Conservation (phyloP, 1,284 basidiomycete genomes). For the Meripilus lineatus region DNA sequence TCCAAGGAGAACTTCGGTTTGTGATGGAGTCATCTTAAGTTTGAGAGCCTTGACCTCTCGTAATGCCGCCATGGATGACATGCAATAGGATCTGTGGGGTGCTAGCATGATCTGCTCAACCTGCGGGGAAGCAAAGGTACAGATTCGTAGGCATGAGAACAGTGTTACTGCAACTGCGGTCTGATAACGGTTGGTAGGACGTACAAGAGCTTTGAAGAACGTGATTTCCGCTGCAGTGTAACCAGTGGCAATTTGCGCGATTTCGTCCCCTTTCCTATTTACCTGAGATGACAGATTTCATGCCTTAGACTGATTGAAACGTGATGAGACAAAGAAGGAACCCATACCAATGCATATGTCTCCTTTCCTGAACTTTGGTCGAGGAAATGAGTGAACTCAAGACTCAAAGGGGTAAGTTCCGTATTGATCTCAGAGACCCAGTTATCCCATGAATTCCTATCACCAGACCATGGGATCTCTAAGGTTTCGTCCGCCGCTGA, state of each 20-base stretch:
- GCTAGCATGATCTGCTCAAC: conserved; percentile 86
- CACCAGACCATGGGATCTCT: conserved; percentile 38
- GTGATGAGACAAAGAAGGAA: not conserved
- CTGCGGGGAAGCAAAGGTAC: conserved; percentile 33
- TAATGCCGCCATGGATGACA: conserved; percentile 72
- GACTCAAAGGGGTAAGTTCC: conserved; percentile 59
- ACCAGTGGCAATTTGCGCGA: conserved; percentile 80
- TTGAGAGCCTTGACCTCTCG: conserved; percentile 62
- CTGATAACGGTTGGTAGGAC: conserved; percentile 20
- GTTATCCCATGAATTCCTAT: conserved; percentile 47
- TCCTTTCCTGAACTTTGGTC: conserved; percentile 63
- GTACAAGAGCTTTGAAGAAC: conserved; percentile 77
- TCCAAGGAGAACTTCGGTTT: conserved; percentile 66
- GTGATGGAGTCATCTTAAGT: conserved; percentile 67
- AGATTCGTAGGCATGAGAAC: not conserved
- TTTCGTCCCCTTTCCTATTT: conserved; percentile 71
- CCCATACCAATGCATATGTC: conserved; percentile 60
- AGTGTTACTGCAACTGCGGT: no score
- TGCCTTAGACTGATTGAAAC: no score
- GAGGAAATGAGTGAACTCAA: conserved; percentile 59
- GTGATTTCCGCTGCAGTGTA: conserved; percentile 73
- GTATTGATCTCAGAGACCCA: conserved; percentile 59
- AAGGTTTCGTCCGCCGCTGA: conserved; percentile 49
- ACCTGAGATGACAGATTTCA: conserved; percentile 42
- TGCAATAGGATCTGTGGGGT: conserved; percentile 65